Conservation (phyloP, 306 rosid species). For the Fagus crenata region DNA sequence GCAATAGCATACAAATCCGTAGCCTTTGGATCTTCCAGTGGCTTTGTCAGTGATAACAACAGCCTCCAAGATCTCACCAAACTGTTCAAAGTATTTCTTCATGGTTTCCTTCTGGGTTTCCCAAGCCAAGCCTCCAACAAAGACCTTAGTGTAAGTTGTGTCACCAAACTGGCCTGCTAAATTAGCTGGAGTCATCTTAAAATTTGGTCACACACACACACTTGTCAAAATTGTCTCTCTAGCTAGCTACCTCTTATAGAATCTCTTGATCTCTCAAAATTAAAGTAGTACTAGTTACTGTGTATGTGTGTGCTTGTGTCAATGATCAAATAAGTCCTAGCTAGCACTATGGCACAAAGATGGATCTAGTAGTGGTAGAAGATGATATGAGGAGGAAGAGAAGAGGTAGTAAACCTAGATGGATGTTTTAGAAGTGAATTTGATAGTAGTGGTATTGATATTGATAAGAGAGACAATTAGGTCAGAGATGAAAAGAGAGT, state of each 20-base stretch:
- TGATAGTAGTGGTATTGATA: conserved; percentile 27
- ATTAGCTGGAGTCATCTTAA: conserved; percentile 66
- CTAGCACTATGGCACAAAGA: conserved; percentile 3
- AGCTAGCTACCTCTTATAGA: too few species aligned
- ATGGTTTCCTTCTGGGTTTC: conserved; percentile 97
- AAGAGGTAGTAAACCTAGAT: conserved; percentile 37
- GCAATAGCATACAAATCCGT: conserved; percentile 70
- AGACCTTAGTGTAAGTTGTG: conserved; percentile 92
- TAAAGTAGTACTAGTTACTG: conserved; percentile 29
- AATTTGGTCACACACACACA: not conserved
- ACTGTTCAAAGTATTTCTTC: conserved; percentile 94
- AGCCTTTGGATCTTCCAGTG: conserved; percentile 98
- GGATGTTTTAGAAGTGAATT: conserved; percentile 28
- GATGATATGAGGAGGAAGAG: conserved; percentile 17
- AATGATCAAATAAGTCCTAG: conserved; percentile 20
- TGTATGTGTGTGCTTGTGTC: conserved; percentile 9
- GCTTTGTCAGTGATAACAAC: conserved; percentile 98
- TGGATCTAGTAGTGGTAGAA: conserved; percentile 28
- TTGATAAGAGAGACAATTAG: conserved; percentile 45
- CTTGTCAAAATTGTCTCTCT: not conserved
- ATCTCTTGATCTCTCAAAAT: conserved; percentile 7
- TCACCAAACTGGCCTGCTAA: conserved; percentile 91
- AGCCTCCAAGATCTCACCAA: conserved; percentile 99
- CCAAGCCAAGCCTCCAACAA: conserved; percentile 99
- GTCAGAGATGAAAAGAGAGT: conserved; percentile 46